Evolutionary conservation across 352 stramenopile genomes (phyloP), one percentile per base, ranked within the genome.

Genomic region (Lagenidium giganteum): DNA sequence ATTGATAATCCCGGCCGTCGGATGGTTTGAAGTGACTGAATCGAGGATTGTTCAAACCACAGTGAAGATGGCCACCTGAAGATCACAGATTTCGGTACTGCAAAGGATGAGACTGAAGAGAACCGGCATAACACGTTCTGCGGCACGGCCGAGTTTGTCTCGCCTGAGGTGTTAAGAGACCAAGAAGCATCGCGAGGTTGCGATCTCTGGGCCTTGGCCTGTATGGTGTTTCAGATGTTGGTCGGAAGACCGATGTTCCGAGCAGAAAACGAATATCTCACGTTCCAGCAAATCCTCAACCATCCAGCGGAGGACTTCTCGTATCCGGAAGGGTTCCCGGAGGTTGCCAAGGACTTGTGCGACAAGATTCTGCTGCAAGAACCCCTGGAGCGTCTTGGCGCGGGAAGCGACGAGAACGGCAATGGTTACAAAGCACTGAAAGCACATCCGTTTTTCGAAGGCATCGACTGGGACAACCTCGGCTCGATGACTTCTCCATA

Each of bases 91-190:
- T 96, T 96, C 54, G 87, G 87, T 14, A 95, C 83, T 5, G 79
- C 83, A 39, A 92, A 87, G 57, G 79, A 89, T 33, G 70, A 87
- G 41, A 78, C 72, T 3, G 79, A 92, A 33, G 79, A 92, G 46
- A 81, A 82, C 33, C 69, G 75, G 17, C 71, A 80, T 57, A 95
- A 86, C 54, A 91, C 74, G n/a, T 96, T 96, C 39, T 92, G 82
- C 44, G 89, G 89, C 32, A 96, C 89, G 3, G 89, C 88, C 4
- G 86, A 96, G 57, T 97, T 94, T 57, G 83, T 97, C 12, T 96
- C 83, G 8, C 89, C 89, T 1, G 89, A 97, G 57, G 86, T 97
- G 17, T 47, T 96, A 24, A 62, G 83, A 16, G 89, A 95, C 31
- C 58, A 90, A 36, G 73, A 89, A 22, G 83, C 83, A 5, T 92